Evolutionary conservation across 768 basidiomycete species (phyloP), one percentile per base, ranked within the genome.

Genomic region (Russula virescens): DNA sequence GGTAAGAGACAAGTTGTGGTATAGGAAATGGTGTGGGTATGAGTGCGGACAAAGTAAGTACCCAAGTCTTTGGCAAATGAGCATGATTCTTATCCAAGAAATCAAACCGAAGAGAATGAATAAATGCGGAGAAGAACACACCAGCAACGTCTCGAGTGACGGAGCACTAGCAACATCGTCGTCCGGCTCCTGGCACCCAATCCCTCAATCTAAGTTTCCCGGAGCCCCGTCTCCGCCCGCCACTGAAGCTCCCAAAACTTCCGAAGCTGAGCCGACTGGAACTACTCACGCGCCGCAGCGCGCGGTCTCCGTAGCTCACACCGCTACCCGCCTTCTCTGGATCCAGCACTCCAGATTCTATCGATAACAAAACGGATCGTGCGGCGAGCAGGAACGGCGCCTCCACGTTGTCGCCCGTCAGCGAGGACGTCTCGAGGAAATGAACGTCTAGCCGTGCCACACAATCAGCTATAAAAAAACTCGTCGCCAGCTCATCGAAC

Each of bases 321-420:
- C 97, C 97, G 64, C 91, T 94, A 1, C 94, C 96, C 18, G 91
- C 84, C 71, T 91, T 89, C 76, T 98, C 95, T 46, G 96, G 96
- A 74, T 98, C 93, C 43, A 98, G 81, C 18, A 80, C 79, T 28
- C 94, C 94, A 18, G 91, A 89, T 75, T 98, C 95, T 69, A 98
- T 94, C 23, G 91, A 84, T 25, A 94, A 80, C 58, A 98, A 79
- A 66, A 97, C 94, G 9, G 91, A 88, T 58, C 94, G 85, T 31
- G 94, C 91, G 23, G 90, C 87, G 48, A 91, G 78, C 52, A 91
- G 76, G 75, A 99, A 99, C 0, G 97, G 97, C 45, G 94, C 89
- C 70, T 94, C 89, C 56, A 95, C 89, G 69, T 98, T 98, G 67
- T 94, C 91, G 45, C 96, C 95, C 4, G 87, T 87, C 61, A 96